These are phyloP conservation scores for Panellus pusillus DNA, from an alignment of 768 basidiomycete species.

Conservation along the genomic window DNA sequence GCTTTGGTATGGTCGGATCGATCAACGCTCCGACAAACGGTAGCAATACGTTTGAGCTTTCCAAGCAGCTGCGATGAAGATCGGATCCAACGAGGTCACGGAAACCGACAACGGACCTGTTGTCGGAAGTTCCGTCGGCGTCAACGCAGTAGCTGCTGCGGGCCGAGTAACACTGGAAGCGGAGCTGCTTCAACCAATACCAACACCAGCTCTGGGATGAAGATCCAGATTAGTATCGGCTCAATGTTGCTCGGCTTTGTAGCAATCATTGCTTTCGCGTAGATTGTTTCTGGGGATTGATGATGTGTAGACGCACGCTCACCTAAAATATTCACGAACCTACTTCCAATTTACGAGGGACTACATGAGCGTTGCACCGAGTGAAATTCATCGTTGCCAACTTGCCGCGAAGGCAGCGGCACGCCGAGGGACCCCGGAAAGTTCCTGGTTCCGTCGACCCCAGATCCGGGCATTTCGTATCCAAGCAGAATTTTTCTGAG, in stretches of 20 bases:
- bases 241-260: conserved; percentile 6
- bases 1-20: conserved; percentile 32
- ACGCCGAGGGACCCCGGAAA: no score
- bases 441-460: no score
- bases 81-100: conserved; percentile 35
- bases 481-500: no score
- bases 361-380: no score
- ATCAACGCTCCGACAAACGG: conserved; percentile 51
- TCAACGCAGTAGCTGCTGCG: conserved; percentile 39
- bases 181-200: conserved; percentile 16
- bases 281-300: background rate
- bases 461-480: no score
- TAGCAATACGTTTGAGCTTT: conserved; percentile 43
- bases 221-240: conserved; percentile 13
- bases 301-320: background rate
- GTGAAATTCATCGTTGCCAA: no score
- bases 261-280: conserved; percentile 18
- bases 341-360: no score
- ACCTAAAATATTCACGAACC: background rate
- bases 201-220: conserved; percentile 13
- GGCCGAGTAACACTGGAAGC: conserved; percentile 24
- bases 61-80: conserved; percentile 38
- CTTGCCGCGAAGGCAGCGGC: no score
- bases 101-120: conserved; percentile 39
- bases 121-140: conserved; percentile 33